Base-by-base conservation (phyloP, 306 rosid genomes). In the Fagus sylvatica region DNA sequence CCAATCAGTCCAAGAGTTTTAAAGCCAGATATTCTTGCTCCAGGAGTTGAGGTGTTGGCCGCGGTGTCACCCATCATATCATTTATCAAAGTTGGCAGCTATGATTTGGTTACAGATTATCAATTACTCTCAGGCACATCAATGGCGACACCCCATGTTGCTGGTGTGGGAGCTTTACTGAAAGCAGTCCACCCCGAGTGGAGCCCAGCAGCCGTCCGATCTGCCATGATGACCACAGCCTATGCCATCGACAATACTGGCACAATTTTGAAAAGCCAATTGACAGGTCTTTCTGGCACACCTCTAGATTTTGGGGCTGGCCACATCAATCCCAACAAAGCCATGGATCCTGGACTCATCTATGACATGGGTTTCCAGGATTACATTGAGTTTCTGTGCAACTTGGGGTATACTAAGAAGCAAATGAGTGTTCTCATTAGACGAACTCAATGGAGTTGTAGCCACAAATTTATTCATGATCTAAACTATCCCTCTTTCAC, bases 311-410 rank as follows among this genome's bases (percentile, higher is more conserved):
- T 65, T 36, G 78, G 78, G 0, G 68, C 53, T 1, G 82, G 73
- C 22, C 82, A 61, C 13, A 72, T 72, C 69, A 73, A 72, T 59
- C 77, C 77, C 7, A 78, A 78, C 77, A 66, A 60, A 28, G 72
- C 1, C 53, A 43, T 43, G 49, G 49, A 43, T 43, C 13, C 13
- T 43, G 1, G 49, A 43, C 49, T 9, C 49, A 43, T 72, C 61
- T 53, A 76, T 10, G 78, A 76, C 56, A 40, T 53, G 66, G 33
- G 17, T 37, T 37, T 10, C 17, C 74, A 76, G 4, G 78, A 81
- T 16, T 76, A 72, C 13, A 53, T 81, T 4, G 51, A 73, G 5
- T 81, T 81, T 33, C 53, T 81, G 0, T 81, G 81, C 39, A 48
- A 54, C 1, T 70, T 53, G 1, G 56, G 75, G 16, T 81, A 76